Percentiles rank a stretch among this genome's conserved stretches.
Evolutionary conservation across 202 grass and related monocot species (phyloP).

Genomic region (Thinopyrum obtusiflorum): DNA sequence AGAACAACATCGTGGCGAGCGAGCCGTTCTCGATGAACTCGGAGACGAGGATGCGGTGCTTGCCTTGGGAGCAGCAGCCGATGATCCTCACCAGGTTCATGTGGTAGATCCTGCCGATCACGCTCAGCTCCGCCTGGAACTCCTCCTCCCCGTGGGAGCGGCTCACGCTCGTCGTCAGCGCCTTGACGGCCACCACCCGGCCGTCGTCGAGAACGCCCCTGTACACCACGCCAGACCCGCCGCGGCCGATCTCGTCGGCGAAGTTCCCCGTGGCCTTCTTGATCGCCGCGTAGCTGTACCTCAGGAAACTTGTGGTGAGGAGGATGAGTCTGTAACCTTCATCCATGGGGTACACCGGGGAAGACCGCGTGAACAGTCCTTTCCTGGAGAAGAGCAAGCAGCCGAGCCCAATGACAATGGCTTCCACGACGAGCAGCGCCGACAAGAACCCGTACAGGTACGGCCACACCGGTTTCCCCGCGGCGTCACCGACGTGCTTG

Average conservation of each 20-base stretch:
- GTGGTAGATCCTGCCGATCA: constrained; percentile 58
- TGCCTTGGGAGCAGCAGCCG: constrained; percentile 47
- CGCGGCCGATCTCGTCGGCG: constrained; percentile 36
- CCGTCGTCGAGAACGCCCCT: constrained; percentile 39
- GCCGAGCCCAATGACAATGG: constrained; percentile 36
- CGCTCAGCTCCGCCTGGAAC: constrained; percentile 53
- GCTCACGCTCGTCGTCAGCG: constrained; percentile 38
- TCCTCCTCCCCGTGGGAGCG: constrained; percentile 41
- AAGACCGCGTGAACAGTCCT: constrained; percentile 29
- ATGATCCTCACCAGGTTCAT: constrained; percentile 58
- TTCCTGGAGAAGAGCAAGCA: constrained; percentile 42
- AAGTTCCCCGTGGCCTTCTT: constrained; percentile 48
- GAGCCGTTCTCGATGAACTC: constrained; percentile 53
- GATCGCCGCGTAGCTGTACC: constrained; percentile 52
- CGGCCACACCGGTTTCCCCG: constrained; percentile 27
- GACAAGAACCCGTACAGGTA: constrained; percentile 49
- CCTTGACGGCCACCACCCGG: constrained; percentile 50
- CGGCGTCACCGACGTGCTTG: not conserved
- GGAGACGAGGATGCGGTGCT: constrained; percentile 40
- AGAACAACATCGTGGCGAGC: constrained; percentile 39
- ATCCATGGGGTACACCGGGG: constrained; percentile 32
- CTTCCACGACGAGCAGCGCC: constrained; percentile 48
- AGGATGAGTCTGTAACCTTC: constrained; percentile 63
- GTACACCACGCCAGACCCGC: constrained; percentile 53
- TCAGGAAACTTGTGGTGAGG: constrained; percentile 33